These are phyloP conservation scores for Irpex sp. DNA, from an alignment of 1,284 basidiomycete species.

Conservation along the genomic window DNA sequence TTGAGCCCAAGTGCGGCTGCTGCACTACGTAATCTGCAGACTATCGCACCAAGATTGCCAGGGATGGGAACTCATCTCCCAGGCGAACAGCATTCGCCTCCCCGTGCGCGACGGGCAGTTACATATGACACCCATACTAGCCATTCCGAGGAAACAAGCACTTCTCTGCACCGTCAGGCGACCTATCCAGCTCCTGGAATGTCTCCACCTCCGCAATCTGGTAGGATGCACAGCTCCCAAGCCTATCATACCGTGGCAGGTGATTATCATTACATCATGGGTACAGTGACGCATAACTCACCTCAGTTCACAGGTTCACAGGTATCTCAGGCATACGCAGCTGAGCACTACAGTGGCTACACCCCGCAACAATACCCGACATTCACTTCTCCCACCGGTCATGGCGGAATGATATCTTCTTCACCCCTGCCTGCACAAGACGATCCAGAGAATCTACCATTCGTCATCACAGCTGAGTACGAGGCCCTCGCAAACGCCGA, in stretches of 20 bases:
- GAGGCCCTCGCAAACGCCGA: slow-evolving; percentile 26
- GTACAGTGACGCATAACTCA: neutral
- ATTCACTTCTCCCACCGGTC: neutral
- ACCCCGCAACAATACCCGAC: neutral
- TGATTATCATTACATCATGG: neutral
- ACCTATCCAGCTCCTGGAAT: neutral
- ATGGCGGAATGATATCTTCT: slow-evolving; percentile 3
- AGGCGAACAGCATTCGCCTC: neutral
- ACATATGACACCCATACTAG: neutral
- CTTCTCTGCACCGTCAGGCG: neutral
- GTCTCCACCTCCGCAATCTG: neutral
- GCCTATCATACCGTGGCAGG: neutral
- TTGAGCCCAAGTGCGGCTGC: slow-evolving; percentile 19
- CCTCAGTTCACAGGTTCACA: neutral
- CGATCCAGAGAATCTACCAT: slow-evolving; percentile 26
- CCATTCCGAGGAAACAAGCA: neutral
- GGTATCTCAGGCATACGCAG: neutral
- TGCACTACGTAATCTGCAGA: slow-evolving; percentile 20
- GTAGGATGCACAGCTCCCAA: neutral
- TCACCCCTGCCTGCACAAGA: slow-evolving; percentile 13
- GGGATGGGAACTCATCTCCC: neutral
- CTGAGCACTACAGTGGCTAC: neutral
- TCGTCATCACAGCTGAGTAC: slow-evolving; percentile 28
- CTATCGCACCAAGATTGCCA: slow-evolving; percentile 2
- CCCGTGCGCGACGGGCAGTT: neutral